Evolutionary conservation across 2,329 filamentous ascomycete species (phyloP).

Genomic region (Anisogramma anomala): DNA sequence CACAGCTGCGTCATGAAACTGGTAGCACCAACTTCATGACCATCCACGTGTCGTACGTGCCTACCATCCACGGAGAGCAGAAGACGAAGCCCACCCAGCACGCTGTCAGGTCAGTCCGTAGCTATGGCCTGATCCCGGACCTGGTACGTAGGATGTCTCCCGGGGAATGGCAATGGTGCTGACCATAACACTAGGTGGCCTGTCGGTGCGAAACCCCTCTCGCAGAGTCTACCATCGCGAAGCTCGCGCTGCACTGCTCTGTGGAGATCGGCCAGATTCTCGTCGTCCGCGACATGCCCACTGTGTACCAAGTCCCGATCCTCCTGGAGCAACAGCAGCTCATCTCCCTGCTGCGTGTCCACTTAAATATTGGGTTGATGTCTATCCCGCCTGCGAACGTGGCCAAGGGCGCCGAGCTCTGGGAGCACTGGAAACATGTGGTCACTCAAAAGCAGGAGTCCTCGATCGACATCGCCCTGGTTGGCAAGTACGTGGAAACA

Average conservation of each 20-base stretch:
- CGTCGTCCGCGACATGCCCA: conserved; percentile 77
- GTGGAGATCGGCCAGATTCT: conserved; percentile 77
- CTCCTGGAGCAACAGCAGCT: conserved; percentile 76
- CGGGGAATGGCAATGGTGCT: conserved; percentile 11
- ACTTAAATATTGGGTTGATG: conserved; percentile 53
- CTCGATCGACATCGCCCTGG: conserved; percentile 68
- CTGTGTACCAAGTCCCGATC: conserved; percentile 91
- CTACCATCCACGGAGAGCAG: conserved; percentile 57
- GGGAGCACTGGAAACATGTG: conserved; percentile 67
- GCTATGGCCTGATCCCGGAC: conserved; percentile 62
- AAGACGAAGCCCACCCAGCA: conserved; percentile 97
- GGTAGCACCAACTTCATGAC: conserved; percentile 74
- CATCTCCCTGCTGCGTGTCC: conserved; percentile 50
- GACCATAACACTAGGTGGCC: conserved; percentile 52
- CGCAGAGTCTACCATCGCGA: conserved; percentile 61
- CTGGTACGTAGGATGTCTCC: conserved; percentile 36
- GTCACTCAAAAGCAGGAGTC: conserved; percentile 56
- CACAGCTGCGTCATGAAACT: conserved; percentile 60
- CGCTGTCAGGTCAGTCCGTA: conserved; percentile 73
- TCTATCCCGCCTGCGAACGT: conserved; percentile 40
- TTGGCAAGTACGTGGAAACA: conserved; percentile 82
- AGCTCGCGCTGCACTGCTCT: conserved; percentile 84
- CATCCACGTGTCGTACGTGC: conserved; percentile 83
- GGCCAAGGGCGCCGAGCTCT: conserved; percentile 55
- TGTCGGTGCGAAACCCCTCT: conserved; percentile 78